These are phyloP conservation scores for Lasiosphaeria ovina DNA, from an alignment of 495 filamentous ascomycete species.

Conservation along the genomic window DNA sequence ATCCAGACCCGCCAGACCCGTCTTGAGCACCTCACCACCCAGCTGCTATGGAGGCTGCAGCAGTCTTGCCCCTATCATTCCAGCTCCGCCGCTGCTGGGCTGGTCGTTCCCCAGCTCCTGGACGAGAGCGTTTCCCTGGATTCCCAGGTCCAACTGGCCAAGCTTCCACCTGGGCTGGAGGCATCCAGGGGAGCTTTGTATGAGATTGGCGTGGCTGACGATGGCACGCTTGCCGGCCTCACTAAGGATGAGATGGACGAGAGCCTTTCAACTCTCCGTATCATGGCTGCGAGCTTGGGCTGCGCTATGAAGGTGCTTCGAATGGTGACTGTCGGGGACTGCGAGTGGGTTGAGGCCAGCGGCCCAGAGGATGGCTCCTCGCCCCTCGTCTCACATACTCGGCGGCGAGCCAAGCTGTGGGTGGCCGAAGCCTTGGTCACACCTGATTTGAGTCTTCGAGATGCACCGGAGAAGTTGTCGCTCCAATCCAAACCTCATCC, in stretches of 20 bases:
- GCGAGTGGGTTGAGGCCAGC: conserved; percentile 61
- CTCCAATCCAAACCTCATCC: conserved; percentile 5
- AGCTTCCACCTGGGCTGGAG: conserved; percentile 76
- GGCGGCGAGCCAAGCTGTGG: conserved; percentile 62
- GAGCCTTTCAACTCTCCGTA: conserved; percentile 74
- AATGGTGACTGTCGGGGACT: conserved; percentile 81
- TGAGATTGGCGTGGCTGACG: conserved; percentile 94
- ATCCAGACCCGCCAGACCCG: conserved; percentile 72
- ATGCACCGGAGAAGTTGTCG: conserved; percentile 12
- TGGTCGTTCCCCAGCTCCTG: conserved; percentile 71
- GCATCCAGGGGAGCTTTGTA: conserved; percentile 92
- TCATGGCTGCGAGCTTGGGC: conserved; percentile 89
- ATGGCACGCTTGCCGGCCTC: conserved; percentile 88
- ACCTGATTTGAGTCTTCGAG: conserved; percentile 35
- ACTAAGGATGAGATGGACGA: conserved; percentile 88
- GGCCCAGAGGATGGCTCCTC: conserved; percentile 10
- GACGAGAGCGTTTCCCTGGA: conserved; percentile 55
- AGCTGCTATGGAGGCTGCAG: conserved; percentile 90
- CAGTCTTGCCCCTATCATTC: conserved; percentile 90
- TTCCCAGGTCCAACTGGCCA: conserved; percentile 56
- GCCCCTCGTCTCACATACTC: conserved; percentile 7
- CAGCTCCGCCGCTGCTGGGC: conserved; percentile 59
- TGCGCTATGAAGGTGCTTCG: conserved; percentile 82
- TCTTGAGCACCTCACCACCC: conserved; percentile 87
- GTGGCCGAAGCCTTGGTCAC: conserved; percentile 74